Base-by-base conservation (phyloP, 1,284 basidiomycete genomes). In the Tilletia indica region DNA sequence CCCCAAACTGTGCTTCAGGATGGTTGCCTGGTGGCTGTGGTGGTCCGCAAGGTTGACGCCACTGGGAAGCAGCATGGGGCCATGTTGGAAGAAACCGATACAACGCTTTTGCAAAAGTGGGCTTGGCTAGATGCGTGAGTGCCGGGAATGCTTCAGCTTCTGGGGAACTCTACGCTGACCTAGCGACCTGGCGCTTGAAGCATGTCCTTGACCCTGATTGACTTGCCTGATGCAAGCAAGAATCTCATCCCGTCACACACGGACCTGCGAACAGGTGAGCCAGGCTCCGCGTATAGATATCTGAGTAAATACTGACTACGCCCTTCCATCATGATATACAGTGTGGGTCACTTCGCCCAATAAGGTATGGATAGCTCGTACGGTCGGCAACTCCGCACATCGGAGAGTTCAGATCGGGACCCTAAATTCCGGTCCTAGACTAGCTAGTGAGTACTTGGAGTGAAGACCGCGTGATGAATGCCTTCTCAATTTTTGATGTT, bases 341-440 rank as follows among this genome's bases (percentile, higher is more conserved):
- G 58, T 14, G 8, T 64, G 61, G 61, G 61, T n/a, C 4, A 4
- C 31, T 34, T 64, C 61, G 6, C 61, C 61, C 9, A 64, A 39
- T 38, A 64, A 64, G 34, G 61, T 42, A 12, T 64, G 61, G 61
- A 34, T 34, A 8, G 61, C 61, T 12, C 61, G 61, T n/a, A 42
- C 61, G 12, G n/a, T 64, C n/a, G 61, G 61, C 31, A 39, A 14
- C 19, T 25, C 34, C 3, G 34, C 36, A 4, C 34, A 64, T 34
- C 34, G 34, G 14, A 64, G 21, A 34, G 38, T 64, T 8, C 61
- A 64, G 34, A 25, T 64, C 16, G 36, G 19, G 14, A 38, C 34
- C 6, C 12, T 64, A n/a, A 34, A 34, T n/a, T 21, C 34, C 14
- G 61, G 36, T 11, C 61, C 61, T 14, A 38, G 36, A 39, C 12